These are phyloP conservation scores for Phalaenopsis hybrid DNA, from an alignment of 116 monocot genomes.

Conservation along the genomic window DNA sequence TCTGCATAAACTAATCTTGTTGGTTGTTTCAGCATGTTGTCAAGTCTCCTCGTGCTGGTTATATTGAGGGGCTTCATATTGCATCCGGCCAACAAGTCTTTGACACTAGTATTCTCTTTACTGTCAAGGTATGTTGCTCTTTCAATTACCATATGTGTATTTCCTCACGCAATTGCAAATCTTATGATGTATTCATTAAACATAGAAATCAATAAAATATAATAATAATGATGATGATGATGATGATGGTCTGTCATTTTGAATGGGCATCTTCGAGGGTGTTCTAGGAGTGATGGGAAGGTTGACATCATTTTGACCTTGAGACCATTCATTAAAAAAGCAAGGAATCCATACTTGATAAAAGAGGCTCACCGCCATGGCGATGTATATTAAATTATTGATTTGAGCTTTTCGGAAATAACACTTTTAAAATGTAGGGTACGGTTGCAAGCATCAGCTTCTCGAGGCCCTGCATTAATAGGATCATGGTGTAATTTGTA, in stretches of 20 bases:
- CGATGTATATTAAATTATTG: too few relatives aligned
- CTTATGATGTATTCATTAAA: neutral
- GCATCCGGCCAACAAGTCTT: conserved; percentile 75
- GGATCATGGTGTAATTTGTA: too few relatives aligned
- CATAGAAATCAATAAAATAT: neutral
- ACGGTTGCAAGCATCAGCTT: too few relatives aligned
- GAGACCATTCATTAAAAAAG: too few relatives aligned
- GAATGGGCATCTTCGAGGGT: too few relatives aligned
- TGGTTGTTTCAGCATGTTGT: conserved; percentile 69
- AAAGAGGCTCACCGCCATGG: too few relatives aligned
- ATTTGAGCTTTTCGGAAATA: too few relatives aligned
- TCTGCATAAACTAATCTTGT: neutral
- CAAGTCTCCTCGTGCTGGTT: conserved; percentile 69
- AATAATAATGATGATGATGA: neutral
- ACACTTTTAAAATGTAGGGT: too few relatives aligned
- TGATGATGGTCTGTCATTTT: neutral
- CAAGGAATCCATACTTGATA: too few relatives aligned
- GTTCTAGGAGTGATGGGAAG: too few relatives aligned
- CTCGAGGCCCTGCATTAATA: too few relatives aligned
- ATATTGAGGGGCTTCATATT: conserved; percentile 61
- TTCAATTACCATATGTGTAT: neutral
- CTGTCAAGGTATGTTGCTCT: conserved; percentile 48
- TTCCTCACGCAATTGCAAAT: neutral
- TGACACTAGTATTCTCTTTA: conserved; percentile 77
- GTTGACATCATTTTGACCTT: too few relatives aligned